These are phyloP conservation scores for Saururus chinensis DNA, from an alignment of 164 flowering plant species.

Conservation along the genomic window DNA sequence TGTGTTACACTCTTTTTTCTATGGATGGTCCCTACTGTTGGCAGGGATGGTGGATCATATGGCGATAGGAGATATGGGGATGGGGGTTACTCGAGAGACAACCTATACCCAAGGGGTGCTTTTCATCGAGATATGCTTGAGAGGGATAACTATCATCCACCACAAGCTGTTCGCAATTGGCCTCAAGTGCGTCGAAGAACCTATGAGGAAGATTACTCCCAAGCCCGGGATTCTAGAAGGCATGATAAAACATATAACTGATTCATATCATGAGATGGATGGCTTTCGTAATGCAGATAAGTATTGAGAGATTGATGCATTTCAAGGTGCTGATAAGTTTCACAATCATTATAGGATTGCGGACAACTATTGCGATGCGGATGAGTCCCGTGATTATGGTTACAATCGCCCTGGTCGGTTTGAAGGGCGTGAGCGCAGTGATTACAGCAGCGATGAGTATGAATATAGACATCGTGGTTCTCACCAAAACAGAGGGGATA, in stretches of 20 bases:
- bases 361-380: conserved; percentile 28
- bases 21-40: conserved; percentile 16
- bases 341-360: conserved; percentile 37
- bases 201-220: conserved; percentile 67
- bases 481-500: conserved; percentile 56
- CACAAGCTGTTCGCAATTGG: conserved; percentile 54
- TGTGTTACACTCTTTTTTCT: conserved; percentile 11
- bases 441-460: conserved; percentile 59
- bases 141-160: conserved; percentile 64
- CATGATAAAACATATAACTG: conserved; percentile 58
- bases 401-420: conserved; percentile 56
- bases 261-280: conserved; percentile 48
- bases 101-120: conserved; percentile 43
- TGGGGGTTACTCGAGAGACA: conserved; percentile 66
- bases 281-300: conserved; percentile 34
- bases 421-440: conserved; percentile 63
- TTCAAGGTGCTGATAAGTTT: conserved; percentile 42
- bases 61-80: conserved; percentile 73
- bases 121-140: conserved; percentile 55
- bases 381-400: conserved; percentile 37
- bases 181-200: conserved; percentile 60
- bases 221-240: conserved; percentile 58
- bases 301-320: conserved; percentile 34
- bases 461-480: conserved; percentile 46
- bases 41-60: conserved; percentile 76